Evolutionary conservation across 805 yeast species (phyloP).

Genomic region (Clavispora fructus): DNA sequence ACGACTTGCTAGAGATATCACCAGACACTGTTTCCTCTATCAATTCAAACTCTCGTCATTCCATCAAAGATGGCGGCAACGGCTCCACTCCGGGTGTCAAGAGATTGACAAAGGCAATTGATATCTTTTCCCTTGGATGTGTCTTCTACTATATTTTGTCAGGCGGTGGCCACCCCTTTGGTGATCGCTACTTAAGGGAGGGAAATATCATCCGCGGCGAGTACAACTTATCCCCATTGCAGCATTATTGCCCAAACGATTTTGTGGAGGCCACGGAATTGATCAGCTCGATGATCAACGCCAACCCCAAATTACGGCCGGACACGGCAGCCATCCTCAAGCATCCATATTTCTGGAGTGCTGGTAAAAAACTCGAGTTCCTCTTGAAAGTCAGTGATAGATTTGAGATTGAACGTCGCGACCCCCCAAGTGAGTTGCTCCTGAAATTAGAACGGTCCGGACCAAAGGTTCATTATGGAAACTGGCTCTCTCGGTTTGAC

Average conservation of each 20-base stretch:
- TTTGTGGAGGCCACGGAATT: constrained; percentile 66
- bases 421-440: constrained; percentile 65
- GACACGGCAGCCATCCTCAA: constrained; percentile 59
- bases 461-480: constrained; percentile 37
- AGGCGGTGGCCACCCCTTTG: constrained; percentile 88
- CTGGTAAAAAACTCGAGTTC: constrained; percentile 72
- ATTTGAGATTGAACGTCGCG: constrained; percentile 78
- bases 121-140: constrained; percentile 92
- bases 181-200: constrained; percentile 84
- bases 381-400: constrained; percentile 84
- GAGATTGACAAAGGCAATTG: constrained; percentile 82
- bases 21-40: constrained; percentile 33
- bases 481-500: constrained; percentile 80
- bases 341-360: constrained; percentile 89
- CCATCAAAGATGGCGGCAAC: constrained; percentile 9
- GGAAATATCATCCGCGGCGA: constrained; percentile 76
- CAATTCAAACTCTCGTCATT: constrained; percentile 14
- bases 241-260: constrained; percentile 36
- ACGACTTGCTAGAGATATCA: constrained; percentile 33
- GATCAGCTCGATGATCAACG: constrained; percentile 64
- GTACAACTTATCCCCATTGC: constrained; percentile 46
- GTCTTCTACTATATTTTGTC: constrained; percentile 83
- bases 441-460: constrained; percentile 48
- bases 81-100: constrained; percentile 39
- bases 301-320: constrained; percentile 67